Evolutionary conservation across 345 rosid genomes (phyloP), one percentile per base, ranked within the genome.

Genomic region (Zanthoxylum bungeanum): DNA sequence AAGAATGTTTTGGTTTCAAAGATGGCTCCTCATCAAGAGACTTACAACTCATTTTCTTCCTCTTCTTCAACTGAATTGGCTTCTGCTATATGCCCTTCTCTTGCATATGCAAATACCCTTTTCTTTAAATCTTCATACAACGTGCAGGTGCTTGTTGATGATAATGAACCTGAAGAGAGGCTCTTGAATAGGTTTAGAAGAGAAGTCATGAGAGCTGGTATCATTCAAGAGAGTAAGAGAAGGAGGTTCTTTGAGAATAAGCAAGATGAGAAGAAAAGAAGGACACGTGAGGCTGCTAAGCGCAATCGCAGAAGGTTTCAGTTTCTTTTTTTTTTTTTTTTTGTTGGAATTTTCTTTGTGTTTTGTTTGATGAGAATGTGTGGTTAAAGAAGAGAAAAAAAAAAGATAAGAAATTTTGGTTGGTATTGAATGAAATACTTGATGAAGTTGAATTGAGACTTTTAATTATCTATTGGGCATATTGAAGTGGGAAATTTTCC

Each of bases 271-370:
- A 85, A 82, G 90, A 90, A 90, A 72, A 76, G 97, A 0, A 90
- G 83, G 85, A 4, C 80, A 33, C 91, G 93, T 27, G 94, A 93
- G 64, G 98, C 93, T 42, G 94, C 96, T 64, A 93, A 83, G 91
- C 91, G 96, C 47, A 89, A 87, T 67, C 79, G 82, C 40, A 81
- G 75, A 83, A 90, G 88, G 91, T 84, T 17, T 77, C 60, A 8
- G 11, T 58, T 60, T 57, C 27, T 1, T 53, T 64, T 27, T 33
- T 5, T 4, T 52, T 47, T 53, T 50, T 61, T 5, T 60, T 42
- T 17, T 53, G 1, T 68, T 60, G 25, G 22, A 1, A 24, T 57
- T 7, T 2, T 19, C 31, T n/a, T n/a, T 7, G 33, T 16, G 69
- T 51, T 68, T 25, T 42, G 55, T 24, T n/a, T 75, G 64, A 40